Conservation (phyloP, 2,329 filamentous ascomycete genomes). For the Scedosporium boydii region DNA sequence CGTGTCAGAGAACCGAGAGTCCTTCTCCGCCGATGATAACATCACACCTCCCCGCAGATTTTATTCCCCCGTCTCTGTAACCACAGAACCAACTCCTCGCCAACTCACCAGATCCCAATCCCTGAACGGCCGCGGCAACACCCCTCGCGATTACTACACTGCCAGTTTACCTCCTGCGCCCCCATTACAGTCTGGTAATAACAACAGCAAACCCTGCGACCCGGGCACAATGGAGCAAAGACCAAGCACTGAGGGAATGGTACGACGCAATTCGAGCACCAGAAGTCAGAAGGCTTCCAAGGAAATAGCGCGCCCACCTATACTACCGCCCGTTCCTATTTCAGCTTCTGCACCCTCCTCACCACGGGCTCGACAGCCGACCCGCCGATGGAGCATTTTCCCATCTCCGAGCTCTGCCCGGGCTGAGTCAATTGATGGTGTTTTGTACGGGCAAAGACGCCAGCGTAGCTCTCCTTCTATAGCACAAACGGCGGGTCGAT, state of each 20-base stretch:
- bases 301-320: neutral
- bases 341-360: neutral
- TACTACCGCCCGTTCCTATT: neutral
- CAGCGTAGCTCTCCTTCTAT: neutral
- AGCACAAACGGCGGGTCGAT: neutral
- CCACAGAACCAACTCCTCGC: neutral
- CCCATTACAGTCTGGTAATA: neutral
- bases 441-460: neutral
- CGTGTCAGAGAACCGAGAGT: constrained; percentile 25
- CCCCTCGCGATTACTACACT: constrained; percentile 1
- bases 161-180: constrained; percentile 3
- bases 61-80: constrained; percentile 1
- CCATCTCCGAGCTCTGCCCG: neutral
- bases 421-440: constrained; percentile 1
- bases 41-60: neutral
- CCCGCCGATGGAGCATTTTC: constrained; percentile 3
- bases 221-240: neutral
- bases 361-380: neutral
- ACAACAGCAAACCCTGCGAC: neutral
- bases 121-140: neutral
- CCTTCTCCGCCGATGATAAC: constrained; percentile 6
- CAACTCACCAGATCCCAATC: neutral
- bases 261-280: neutral
- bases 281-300: neutral
- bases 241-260: neutral